Percentiles rank a stretch among this genome's conserved stretches.
Conservation (phyloP, 225 moss, liverwort and hornwort genomes). For the Straminergon stramineum region DNA sequence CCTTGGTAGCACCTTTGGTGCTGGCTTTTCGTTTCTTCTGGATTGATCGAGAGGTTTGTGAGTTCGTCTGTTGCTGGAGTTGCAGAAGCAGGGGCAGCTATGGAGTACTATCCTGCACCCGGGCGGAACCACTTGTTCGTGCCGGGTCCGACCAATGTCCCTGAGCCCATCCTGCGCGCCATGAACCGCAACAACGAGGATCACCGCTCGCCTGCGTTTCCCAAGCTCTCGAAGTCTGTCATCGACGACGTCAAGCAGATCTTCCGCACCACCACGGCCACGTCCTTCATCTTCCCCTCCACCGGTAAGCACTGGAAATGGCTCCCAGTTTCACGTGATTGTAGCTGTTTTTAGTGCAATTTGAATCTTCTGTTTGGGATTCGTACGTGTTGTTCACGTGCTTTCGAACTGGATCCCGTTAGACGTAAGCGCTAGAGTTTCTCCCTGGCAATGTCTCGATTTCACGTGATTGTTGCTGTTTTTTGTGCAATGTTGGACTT, state of each 20-base stretch:
- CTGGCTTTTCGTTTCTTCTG: background rate
- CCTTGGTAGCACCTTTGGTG: background rate
- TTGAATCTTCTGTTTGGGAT: background rate
- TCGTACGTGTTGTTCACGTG: background rate
- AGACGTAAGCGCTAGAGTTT: background rate
- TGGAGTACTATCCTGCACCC: conserved; percentile 82
- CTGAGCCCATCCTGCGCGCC: conserved; percentile 74
- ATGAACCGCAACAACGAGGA: conserved; percentile 97
- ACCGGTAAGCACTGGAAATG: conserved; percentile 18
- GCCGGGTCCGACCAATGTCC: conserved; percentile 96
- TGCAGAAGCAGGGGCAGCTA: background rate
- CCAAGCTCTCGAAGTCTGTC: conserved; percentile 76
- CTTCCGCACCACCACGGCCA: conserved; percentile 66
- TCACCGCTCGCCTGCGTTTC: conserved; percentile 91
- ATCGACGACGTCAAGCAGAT: conserved; percentile 90
- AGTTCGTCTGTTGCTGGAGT: background rate
- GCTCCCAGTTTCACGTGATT: no score
- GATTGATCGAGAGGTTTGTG: background rate
- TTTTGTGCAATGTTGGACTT: background rate
- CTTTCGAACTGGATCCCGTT: background rate
- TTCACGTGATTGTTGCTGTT: background rate
- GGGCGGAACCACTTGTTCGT: conserved; percentile 97
- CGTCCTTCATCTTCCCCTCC: conserved; percentile 90
- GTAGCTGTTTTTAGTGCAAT: background rate
- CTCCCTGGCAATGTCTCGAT: background rate